Evolutionary conservation across 495 filamentous ascomycete genomes (phyloP).

Genomic region (Penicillium simplicissimum): DNA sequence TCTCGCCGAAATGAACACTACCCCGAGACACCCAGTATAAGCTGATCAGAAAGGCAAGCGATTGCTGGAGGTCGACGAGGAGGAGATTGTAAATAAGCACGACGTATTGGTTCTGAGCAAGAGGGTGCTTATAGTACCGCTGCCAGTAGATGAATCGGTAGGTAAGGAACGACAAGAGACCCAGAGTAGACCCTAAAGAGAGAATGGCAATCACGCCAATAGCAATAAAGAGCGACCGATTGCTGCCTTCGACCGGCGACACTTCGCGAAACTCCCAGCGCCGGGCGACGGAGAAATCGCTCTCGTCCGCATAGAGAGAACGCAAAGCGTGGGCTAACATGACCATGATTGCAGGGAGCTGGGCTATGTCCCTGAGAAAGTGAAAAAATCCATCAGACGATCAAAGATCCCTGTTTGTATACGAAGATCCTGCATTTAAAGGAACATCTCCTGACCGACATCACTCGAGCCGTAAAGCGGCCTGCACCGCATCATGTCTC

Average conservation of each 20-base stretch:
- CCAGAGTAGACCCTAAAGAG: constrained; percentile 56
- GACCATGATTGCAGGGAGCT: constrained; percentile 7
- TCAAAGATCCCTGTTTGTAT: constrained; percentile 4
- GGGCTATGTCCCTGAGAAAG: neutral
- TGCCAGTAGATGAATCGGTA: constrained; percentile 59
- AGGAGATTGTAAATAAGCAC: constrained; percentile 73
- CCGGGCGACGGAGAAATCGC: constrained; percentile 17
- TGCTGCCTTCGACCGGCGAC: constrained; percentile 20
- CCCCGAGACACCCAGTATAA: constrained; percentile 56
- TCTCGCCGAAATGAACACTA: constrained; percentile 53
- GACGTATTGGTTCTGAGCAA: constrained; percentile 65
- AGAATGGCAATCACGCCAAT: constrained; percentile 57
- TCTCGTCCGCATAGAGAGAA: constrained; percentile 14
- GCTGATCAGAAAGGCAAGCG: constrained; percentile 65
- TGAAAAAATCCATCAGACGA: neutral
- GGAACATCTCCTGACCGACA: neutral
- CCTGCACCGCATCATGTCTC: neutral
- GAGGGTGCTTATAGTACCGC: constrained; percentile 43
- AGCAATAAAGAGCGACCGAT: constrained; percentile 50
- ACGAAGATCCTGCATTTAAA: neutral
- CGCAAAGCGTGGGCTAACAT: constrained; percentile 23
- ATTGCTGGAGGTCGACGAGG: constrained; percentile 70
- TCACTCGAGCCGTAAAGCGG: constrained; percentile 1
- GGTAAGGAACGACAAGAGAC: constrained; percentile 55
- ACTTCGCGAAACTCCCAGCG: constrained; percentile 29